Percentiles rank a stretch among this genome's conserved stretches.
Conservation (phyloP, 805 yeast genomes). For the Millerago galiae region DNA sequence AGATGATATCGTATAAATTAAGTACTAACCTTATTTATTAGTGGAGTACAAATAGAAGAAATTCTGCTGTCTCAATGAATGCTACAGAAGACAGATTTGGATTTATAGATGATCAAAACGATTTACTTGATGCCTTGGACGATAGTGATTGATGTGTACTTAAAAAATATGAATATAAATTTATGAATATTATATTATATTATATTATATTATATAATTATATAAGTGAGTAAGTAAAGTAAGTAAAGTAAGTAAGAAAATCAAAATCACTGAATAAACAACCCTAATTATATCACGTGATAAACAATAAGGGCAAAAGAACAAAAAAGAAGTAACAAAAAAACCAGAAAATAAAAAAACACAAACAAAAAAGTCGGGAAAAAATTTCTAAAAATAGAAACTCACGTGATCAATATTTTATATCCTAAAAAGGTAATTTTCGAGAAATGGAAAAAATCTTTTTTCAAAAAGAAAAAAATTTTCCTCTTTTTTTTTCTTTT, state of each 20-base stretch:
- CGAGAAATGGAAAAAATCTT: not conserved
- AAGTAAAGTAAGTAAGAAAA: no score
- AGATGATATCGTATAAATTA: not conserved
- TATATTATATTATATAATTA: no score
- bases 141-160: slow-evolving; percentile 17
- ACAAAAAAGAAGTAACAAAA: no score
- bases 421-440: no score
- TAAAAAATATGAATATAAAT: not conserved
- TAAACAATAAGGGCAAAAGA: not conserved
- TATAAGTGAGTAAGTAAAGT: no score
- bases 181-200: no score
- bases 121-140: slow-evolving; percentile 34
- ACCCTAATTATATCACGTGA: not conserved
- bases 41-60: slow-evolving; percentile 13
- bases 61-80: slow-evolving; percentile 14
- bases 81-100: slow-evolving; percentile 27
- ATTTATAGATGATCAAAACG: slow-evolving; percentile 35
- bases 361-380: no score
- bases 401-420: not conserved
- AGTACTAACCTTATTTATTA: slow-evolving; percentile 10
- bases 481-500: slow-evolving; percentile 3
- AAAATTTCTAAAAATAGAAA: no score
- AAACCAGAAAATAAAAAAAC: no score
- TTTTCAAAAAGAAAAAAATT: slow-evolving; percentile 2
- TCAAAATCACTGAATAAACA: no score